phyloP scores from a whole-genome alignment of 177 flowering plant genomes.

The Vitis hybrid region DNA sequence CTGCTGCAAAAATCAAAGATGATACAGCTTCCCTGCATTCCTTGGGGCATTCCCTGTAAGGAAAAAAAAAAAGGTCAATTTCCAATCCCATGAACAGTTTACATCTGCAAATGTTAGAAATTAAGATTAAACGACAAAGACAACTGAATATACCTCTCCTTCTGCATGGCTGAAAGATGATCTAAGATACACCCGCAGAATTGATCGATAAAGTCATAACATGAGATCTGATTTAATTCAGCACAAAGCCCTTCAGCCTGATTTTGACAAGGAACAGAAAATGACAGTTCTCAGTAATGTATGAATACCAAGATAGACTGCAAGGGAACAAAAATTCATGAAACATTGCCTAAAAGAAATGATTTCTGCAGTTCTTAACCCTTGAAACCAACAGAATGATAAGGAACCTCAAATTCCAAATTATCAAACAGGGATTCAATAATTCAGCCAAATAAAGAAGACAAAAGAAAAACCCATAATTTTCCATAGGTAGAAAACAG shows the following conservation, averaged over 20 bases:
- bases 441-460: too few relatives aligned
- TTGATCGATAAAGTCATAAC: conserved; percentile 44
- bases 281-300: neutral
- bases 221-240: conserved; percentile 40
- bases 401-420: too few relatives aligned
- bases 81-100: neutral
- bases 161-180: conserved; percentile 37
- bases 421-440: too few relatives aligned
- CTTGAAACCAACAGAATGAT: too few relatives aligned
- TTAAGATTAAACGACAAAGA: neutral
- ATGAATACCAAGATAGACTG: too few relatives aligned
- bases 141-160: conserved; percentile 33
- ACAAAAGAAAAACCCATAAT: too few relatives aligned
- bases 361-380: too few relatives aligned
- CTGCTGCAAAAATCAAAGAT: conserved; percentile 73
- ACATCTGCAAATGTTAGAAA: too few relatives aligned
- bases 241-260: conserved; percentile 57
- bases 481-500: too few relatives aligned
- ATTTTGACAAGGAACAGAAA: neutral
- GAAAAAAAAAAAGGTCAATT: neutral
- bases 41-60: conserved; percentile 71
- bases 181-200: conserved; percentile 26
- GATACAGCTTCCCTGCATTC: conserved; percentile 77
- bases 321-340: neutral
- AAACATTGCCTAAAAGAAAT: neutral